Conservation (phyloP, 495 filamentous ascomycete genomes). For the Tuber indicum region DNA sequence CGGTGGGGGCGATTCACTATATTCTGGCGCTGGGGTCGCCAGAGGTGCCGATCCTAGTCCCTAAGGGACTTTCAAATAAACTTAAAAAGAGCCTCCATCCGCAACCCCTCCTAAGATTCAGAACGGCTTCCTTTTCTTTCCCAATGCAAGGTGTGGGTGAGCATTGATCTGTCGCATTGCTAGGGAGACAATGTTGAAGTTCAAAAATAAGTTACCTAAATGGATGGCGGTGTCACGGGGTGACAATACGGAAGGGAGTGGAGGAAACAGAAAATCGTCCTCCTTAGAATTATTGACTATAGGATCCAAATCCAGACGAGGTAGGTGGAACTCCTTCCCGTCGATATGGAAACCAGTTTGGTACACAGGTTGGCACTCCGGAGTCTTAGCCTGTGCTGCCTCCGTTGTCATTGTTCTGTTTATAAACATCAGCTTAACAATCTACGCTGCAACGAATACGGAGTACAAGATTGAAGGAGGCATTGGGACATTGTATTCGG, state of each 20-base stretch:
- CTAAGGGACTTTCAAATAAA: neutral
- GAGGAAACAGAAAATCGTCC: neutral
- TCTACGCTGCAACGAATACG: neutral
- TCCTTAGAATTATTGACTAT: neutral
- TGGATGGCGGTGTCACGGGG: neutral
- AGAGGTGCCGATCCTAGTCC: neutral
- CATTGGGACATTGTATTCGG: neutral
- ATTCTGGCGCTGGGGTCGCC: neutral
- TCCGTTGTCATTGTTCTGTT: neutral
- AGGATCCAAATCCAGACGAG: neutral
- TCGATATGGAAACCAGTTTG: neutral
- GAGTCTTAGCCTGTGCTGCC: neutral
- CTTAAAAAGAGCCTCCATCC: neutral
- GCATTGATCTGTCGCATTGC: too few relatives aligned
- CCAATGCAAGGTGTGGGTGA: neutral
- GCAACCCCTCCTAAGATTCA: neutral
- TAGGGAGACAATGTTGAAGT: neutral
- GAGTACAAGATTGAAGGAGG: neutral
- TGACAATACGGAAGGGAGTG: neutral
- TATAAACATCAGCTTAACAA: slow-evolving; percentile 4
- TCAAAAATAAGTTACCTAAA: neutral
- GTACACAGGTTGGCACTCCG: neutral
- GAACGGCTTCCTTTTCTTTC: neutral
- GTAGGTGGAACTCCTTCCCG: neutral
- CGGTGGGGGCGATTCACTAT: too few relatives aligned